Percentiles rank a stretch among this genome's conserved stretches.
Evolutionary conservation across 2,329 filamentous ascomycete genomes (phyloP).

Genomic region (Pseudogymnoascus sp.): DNA sequence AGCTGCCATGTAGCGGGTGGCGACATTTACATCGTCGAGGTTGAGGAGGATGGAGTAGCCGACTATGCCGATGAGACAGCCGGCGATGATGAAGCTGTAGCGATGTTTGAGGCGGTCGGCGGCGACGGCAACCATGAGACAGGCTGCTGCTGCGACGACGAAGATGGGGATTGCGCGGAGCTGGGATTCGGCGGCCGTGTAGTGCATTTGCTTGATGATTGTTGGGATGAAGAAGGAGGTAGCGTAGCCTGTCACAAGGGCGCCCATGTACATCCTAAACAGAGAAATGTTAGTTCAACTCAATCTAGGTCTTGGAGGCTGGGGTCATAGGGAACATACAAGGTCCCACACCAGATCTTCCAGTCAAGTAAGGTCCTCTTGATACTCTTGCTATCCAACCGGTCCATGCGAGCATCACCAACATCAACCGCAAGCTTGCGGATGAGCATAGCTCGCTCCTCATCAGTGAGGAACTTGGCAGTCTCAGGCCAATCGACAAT

Average conservation of each 20-base stretch:
- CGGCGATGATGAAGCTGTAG: slow-evolving; percentile 29
- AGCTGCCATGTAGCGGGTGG: slow-evolving; percentile 30
- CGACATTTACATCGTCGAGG: slow-evolving; percentile 38
- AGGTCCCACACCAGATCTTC: slow-evolving; percentile 33
- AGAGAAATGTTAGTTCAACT: not conserved
- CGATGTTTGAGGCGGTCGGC: slow-evolving; percentile 31
- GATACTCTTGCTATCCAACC: slow-evolving; percentile 19
- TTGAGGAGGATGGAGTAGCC: slow-evolving; percentile 32
- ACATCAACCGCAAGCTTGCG: slow-evolving; percentile 28
- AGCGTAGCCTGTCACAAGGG: slow-evolving; percentile 28
- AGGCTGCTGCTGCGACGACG: slow-evolving; percentile 25
- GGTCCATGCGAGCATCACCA: slow-evolving; percentile 26
- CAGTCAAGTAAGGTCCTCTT: slow-evolving; percentile 31
- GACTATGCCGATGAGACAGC: slow-evolving; percentile 24
- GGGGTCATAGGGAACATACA: not conserved
- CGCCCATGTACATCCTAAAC: slow-evolving; percentile 23
- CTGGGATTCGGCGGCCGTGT: slow-evolving; percentile 29
- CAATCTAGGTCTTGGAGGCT: not conserved
- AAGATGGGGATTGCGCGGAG: slow-evolving; percentile 33
- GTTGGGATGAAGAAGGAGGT: slow-evolving; percentile 35
- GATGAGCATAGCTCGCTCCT: slow-evolving; percentile 32
- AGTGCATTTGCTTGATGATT: slow-evolving; percentile 35
- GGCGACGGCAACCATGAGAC: slow-evolving; percentile 26
- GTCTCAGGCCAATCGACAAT: slow-evolving; percentile 43
- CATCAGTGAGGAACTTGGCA: slow-evolving; percentile 36